Evolutionary conservation across 2,329 filamentous ascomycete genomes (phyloP).

Genomic region (Cercospora berteroae): DNA sequence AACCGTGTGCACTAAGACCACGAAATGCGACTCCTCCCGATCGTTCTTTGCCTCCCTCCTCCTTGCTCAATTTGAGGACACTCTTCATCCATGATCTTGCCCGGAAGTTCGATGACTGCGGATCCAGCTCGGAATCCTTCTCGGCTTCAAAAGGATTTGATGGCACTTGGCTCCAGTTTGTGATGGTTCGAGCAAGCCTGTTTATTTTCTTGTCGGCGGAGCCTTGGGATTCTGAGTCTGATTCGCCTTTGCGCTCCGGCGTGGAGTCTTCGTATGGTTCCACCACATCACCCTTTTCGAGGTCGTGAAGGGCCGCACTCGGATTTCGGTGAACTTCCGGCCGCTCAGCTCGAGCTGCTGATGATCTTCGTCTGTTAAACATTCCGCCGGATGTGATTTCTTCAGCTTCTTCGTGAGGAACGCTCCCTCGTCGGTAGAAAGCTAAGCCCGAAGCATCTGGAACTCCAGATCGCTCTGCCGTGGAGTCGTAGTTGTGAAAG

Average conservation of each 20-base stretch:
- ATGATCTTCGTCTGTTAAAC: conserved; percentile 20
- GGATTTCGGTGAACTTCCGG: conserved; percentile 7
- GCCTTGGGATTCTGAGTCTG: conserved; percentile 22
- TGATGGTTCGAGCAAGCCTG: conserved; percentile 45
- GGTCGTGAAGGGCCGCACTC: conserved; percentile 7
- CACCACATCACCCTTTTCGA: conserved; percentile 22
- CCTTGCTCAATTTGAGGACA: conserved; percentile 48
- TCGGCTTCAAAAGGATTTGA: conserved; percentile 43
- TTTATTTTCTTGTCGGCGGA: conserved; percentile 43
- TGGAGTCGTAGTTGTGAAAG: conserved; percentile 43
- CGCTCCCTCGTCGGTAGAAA: conserved; percentile 27
- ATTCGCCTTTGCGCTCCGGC: conserved; percentile 24
- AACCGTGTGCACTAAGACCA: conserved; percentile 51
- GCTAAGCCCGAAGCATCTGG: conserved; percentile 35
- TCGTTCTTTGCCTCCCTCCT: conserved; percentile 43
- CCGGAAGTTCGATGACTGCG: conserved; percentile 48
- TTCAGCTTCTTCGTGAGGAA: conserved; percentile 21
- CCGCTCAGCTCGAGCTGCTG: conserved; percentile 10
- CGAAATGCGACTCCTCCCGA: conserved; percentile 50
- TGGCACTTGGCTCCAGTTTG: conserved; percentile 40
- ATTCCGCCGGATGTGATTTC: conserved; percentile 18
- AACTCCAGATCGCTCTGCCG: conserved; percentile 39
- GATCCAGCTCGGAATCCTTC: conserved; percentile 47
- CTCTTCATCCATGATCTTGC: conserved; percentile 51
- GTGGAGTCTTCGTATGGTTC: conserved; percentile 26